phyloP scores from a whole-genome alignment of 2,329 filamentous ascomycete genomes.

The Talaromyces albobiverticillius region DNA sequence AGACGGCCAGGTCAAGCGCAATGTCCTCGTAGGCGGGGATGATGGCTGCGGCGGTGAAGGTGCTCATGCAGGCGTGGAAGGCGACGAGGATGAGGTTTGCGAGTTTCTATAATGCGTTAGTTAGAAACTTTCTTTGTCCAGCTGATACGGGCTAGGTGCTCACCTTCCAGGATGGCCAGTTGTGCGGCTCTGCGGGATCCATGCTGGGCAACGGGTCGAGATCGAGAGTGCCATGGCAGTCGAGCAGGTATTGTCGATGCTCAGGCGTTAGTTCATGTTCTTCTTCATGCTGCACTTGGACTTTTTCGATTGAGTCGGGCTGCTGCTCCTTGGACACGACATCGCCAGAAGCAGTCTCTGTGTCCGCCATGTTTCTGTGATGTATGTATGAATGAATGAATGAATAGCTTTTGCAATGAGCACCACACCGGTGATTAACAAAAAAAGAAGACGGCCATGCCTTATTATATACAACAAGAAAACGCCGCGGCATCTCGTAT shows the following conservation, averaged over 20 bases:
- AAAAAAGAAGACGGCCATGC: too few species aligned
- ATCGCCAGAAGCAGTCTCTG: background rate
- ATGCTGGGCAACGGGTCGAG: conserved; percentile 53
- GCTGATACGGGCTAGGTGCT: conserved; percentile 29
- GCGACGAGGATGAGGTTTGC: conserved; percentile 54
- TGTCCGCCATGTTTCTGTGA: background rate
- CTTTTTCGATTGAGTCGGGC: background rate
- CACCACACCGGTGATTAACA: too few species aligned
- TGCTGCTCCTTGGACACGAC: background rate
- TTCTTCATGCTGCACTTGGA: background rate
- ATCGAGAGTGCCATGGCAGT: conserved; percentile 53
- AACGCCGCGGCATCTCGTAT: too few species aligned
- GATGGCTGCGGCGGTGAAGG: conserved; percentile 54
- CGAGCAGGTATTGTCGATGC: conserved; percentile 47
- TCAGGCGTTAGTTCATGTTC: conserved; percentile 10
- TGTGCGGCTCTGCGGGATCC: conserved; percentile 53
- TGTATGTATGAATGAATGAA: too few species aligned
- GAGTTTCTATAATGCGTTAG: too few species aligned
- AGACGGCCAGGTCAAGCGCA: conserved; percentile 48
- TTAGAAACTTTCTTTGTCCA: too few species aligned
- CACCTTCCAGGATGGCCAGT: conserved; percentile 54
- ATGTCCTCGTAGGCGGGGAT: conserved; percentile 56
- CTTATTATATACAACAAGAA: too few species aligned
- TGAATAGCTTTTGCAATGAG: too few species aligned
- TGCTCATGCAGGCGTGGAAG: conserved; percentile 57